Evolutionary conservation across 768 basidiomycete species (phyloP), one percentile per base, ranked within the genome.

Genomic region (Suillus americanus): DNA sequence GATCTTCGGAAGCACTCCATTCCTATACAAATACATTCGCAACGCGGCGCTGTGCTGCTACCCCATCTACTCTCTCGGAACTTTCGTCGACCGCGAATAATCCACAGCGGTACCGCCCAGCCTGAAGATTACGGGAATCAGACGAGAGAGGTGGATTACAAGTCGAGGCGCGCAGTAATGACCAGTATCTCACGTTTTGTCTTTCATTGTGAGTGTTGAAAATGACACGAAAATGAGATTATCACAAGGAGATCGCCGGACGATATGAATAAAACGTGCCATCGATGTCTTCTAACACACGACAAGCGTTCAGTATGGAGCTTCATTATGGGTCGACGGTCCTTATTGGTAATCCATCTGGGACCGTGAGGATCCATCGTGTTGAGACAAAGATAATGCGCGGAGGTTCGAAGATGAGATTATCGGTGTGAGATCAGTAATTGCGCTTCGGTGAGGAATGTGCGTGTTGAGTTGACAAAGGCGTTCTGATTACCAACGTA

Each of bases 181-280:
- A 28, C 9, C 25, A 20, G 41, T 59, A 40, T 41, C 5, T 59
- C 25, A 59, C 56, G 38, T 41, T 28, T 40, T 7, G 25, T 28
- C 56, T 40, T 59, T 59, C 56, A 59, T 59, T 59, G 38, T 59
- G 56, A 40, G 10, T 2, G 18, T 28, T 13, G 10, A 33, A 33
- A 54, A 59, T 59, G 54, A 16, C n/a, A 14, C n/a, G 37, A 7
- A 8, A 55, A 55, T 55, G 38, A 59, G 25, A 18, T 28, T 59
- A 59, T 59, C 56, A 41, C 56, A 28, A 28, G 56, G 56, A 59
- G 38, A 59, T 59, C 38, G 56, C 56, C 56, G 56, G 38, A 4
- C 5, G 38, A 59, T 40, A 59, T 59, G 56, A 59, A 59, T 28
- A 12, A 59, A 59, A 59, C 56, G 56, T 59, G 56, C 3, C 3